Evolutionary conservation across 2,329 filamentous ascomycete species (phyloP).

Genomic region (Colletotrichum cuscutae): DNA sequence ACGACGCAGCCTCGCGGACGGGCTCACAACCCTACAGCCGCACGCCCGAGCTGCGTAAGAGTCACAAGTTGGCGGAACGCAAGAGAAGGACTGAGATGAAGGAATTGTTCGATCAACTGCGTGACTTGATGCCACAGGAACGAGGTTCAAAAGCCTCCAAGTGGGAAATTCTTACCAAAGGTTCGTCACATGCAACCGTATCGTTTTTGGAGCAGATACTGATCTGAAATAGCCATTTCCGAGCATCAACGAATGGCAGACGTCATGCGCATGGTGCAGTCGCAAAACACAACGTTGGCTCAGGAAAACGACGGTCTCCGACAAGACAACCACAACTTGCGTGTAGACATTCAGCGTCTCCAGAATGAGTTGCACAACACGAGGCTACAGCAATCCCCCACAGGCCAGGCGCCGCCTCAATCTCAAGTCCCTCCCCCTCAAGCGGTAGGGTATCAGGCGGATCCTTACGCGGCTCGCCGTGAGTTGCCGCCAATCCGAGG

Average conservation of each 20-base stretch:
- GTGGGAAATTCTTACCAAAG: conserved; percentile 89
- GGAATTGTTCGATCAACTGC: conserved; percentile 82
- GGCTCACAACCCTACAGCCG: conserved; percentile 82
- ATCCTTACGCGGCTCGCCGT: conserved; percentile 50
- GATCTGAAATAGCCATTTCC: conserved; percentile 61
- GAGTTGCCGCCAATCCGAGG: conserved; percentile 68
- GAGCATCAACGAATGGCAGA: conserved; percentile 68
- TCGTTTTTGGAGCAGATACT: neutral
- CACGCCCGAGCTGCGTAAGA: conserved; percentile 83
- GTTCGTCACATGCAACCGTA: conserved; percentile 57
- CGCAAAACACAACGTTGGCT: conserved; percentile 53
- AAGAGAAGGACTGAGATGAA: conserved; percentile 92
- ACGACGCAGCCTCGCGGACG: conserved; percentile 62
- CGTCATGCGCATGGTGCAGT: conserved; percentile 56
- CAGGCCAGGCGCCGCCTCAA: conserved; percentile 36
- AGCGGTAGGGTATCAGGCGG: conserved; percentile 40
- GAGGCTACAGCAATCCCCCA: conserved; percentile 38
- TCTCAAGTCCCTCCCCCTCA: conserved; percentile 38
- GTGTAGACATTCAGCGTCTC: conserved; percentile 60
- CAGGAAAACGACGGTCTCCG: conserved; percentile 60
- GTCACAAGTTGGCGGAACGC: conserved; percentile 85
- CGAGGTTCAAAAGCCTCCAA: conserved; percentile 88
- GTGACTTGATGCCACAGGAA: conserved; percentile 82
- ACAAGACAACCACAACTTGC: conserved; percentile 58
- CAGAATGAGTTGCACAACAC: conserved; percentile 47